Base-by-base conservation (phyloP, 768 basidiomycete genomes). In the Tephrocybe sp. region DNA sequence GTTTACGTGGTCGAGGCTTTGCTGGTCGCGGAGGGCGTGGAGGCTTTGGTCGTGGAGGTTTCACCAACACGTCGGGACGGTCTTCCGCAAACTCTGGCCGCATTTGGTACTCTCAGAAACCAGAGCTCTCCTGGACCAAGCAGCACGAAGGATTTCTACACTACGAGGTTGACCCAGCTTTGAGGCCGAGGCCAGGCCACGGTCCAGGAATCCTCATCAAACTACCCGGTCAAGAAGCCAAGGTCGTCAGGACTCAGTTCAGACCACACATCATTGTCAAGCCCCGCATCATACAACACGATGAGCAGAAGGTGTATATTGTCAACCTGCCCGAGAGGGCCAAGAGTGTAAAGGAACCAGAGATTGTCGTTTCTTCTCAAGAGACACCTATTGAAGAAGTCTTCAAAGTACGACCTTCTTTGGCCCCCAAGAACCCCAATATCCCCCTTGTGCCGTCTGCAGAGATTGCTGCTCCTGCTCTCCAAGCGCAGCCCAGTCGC, bases 61-160 rank as follows among this genome's bases (percentile, higher is more conserved):
- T 71, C 45, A 42, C 60, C 25, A 62, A 67, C 24, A 67, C 72
- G 8, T 60, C 68, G 25, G 62, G 60, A 46, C 63, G 68, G 25
- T 52, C 63, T 36, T 69, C 69, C 28, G 62, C 64, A 21, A 61
- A 65, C 28, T 58, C 73, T 14, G 77, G 74, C 15, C 81, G 81
- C 43, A 74, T 79, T 37, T 88, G 88, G 82, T 90, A 79, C 61
- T 68, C 78, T 7, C 80, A 81, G 79, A 90, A 88, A 64, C 89
- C 89, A 8, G 90, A 93, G 61, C 77, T 78, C 39, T 76, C 84
- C 59, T 92, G 89, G 89, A 92, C 90, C 8, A 91, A 90, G 62
- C 88, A 90, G 48, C 81, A 85, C 57, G 89, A 92, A 60, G 78
- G 75, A 2, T 88, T 83, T 65, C 81, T 92, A 15, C 85, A 84